These are phyloP conservation scores for Hyphodiscus sp. DNA, from an alignment of 2,329 filamentous ascomycete species.

Conservation along the genomic window DNA sequence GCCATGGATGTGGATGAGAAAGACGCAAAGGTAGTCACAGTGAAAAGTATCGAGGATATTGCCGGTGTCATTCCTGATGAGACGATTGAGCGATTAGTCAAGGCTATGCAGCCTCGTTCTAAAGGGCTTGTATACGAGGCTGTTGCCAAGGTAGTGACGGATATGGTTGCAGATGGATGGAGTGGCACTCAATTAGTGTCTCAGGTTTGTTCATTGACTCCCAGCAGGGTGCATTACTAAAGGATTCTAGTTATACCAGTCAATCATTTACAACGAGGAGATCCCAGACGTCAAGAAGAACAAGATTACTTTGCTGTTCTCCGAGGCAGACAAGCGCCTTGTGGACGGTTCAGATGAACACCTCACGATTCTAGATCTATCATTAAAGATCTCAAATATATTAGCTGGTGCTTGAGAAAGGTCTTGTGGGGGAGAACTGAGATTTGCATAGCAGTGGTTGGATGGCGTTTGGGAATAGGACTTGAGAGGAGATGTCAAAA, in stretches of 20 bases:
- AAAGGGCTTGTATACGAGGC: conserved; percentile 61
- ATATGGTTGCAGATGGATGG: conserved; percentile 95
- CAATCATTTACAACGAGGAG: conserved; percentile 74
- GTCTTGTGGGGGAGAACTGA: not conserved
- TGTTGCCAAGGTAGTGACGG: conserved; percentile 74
- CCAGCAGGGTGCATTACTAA: conserved; percentile 3
- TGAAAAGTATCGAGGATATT: conserved; percentile 84
- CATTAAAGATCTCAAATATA: conserved; percentile 72
- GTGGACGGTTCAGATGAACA: conserved; percentile 96
- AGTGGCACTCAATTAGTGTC: conserved; percentile 82
- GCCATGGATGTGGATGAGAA: conserved; percentile 44
- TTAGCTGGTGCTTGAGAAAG: conserved; percentile 34
- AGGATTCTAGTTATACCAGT: conserved; percentile 63
- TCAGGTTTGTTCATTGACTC: conserved; percentile 52
- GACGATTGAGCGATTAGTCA: conserved; percentile 64
- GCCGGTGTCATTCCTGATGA: conserved; percentile 81
- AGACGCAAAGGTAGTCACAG: conserved; percentile 65
- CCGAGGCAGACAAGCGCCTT: conserved; percentile 87
- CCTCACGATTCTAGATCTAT: conserved; percentile 78
- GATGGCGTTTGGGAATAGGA: not conserved
- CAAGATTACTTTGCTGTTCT: conserved; percentile 82
- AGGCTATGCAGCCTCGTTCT: conserved; percentile 68
- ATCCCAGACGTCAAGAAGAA: conserved; percentile 85
- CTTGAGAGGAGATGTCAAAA: not conserved
- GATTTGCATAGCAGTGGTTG: conserved; percentile 1